These are phyloP conservation scores for Obelidium mucronatum DNA, from an alignment of 192 early-diverging fungal species.

Conservation along the genomic window DNA sequence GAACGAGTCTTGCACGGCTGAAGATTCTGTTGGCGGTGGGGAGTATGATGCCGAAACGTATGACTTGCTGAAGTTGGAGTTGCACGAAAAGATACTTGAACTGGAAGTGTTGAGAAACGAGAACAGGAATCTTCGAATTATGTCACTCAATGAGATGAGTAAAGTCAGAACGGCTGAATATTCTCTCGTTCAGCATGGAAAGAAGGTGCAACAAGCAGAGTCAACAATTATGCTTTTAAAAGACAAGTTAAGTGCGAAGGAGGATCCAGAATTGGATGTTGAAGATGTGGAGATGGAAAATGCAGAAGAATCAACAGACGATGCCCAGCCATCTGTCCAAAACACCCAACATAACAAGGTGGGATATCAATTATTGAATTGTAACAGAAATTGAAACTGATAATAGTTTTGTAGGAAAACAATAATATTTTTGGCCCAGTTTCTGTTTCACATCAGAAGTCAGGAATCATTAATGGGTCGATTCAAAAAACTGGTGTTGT, in stretches of 20 bases:
- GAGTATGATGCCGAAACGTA: slow-evolving; percentile 15
- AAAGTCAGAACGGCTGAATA: slow-evolving; percentile 29
- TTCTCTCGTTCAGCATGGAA: slow-evolving; percentile 8
- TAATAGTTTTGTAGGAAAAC: too few species aligned
- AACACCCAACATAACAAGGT: too few species aligned
- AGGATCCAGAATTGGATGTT: background rate
- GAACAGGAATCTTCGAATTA: slow-evolving; percentile 21
- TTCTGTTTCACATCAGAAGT: too few species aligned
- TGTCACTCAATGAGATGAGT: slow-evolving; percentile 37
- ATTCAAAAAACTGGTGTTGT: too few species aligned
- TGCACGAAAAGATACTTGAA: slow-evolving; percentile 15
- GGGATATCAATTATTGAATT: too few species aligned
- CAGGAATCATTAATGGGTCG: too few species aligned
- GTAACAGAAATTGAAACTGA: too few species aligned
- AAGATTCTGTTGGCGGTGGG: background rate
- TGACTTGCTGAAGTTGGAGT: slow-evolving; percentile 20
- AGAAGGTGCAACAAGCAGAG: slow-evolving; percentile 27
- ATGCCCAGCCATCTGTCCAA: too few species aligned
- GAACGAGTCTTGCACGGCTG: background rate
- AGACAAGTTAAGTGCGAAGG: slow-evolving; percentile 27
- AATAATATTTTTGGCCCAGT: too few species aligned
- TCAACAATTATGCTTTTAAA: slow-evolving; percentile 10
- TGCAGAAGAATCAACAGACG: background rate
- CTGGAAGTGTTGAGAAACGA: slow-evolving; percentile 33
- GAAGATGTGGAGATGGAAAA: background rate